phyloP scores from a whole-genome alignment of 2,329 filamentous ascomycete species.

The Madurella fahalii region DNA sequence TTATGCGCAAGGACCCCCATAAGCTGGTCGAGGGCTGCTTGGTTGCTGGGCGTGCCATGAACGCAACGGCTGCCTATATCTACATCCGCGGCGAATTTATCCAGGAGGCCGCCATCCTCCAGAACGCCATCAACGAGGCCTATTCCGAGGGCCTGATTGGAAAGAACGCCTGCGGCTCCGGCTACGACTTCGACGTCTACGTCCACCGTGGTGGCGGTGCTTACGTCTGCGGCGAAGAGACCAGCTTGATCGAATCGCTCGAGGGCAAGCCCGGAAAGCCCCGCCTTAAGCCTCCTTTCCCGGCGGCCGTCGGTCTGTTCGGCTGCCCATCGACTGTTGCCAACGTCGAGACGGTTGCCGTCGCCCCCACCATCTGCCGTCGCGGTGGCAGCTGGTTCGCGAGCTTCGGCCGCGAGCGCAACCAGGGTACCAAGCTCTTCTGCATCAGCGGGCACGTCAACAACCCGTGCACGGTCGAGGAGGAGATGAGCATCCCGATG shows the following conservation, averaged over 20 bases:
- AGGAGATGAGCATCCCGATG: constrained; percentile 98
- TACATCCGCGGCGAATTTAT: constrained; percentile 99
- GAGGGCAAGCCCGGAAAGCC: constrained; percentile 99
- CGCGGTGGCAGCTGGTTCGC: constrained; percentile 92
- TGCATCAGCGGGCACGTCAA: constrained; percentile 99
- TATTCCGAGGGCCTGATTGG: constrained; percentile 93
- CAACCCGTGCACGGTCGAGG: constrained; percentile 95
- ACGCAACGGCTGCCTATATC: constrained; percentile 96
- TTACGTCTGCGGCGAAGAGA: constrained; percentile 98
- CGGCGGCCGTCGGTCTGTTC: constrained; percentile 93
- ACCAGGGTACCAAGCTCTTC: constrained; percentile 95
- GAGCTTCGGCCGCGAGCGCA: constrained; percentile 88
- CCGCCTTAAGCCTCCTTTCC: constrained; percentile 97
- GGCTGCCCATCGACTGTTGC: constrained; percentile 97
- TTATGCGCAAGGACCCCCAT: constrained; percentile 99
- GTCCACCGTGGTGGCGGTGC: constrained; percentile 95
- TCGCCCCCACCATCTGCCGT: constrained; percentile 91
- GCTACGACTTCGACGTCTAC: constrained; percentile 97
- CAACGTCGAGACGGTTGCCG: constrained; percentile 95
- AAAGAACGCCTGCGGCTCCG: constrained; percentile 95
- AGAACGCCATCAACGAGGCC: constrained; percentile 95
- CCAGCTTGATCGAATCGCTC: constrained; percentile 93
- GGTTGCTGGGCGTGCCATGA: constrained; percentile 95
- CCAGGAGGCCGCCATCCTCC: constrained; percentile 87
- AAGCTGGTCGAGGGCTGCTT: constrained; percentile 98